These are phyloP conservation scores for Rhizopus stolonifer DNA, from an alignment of 371 early-diverging fungal species.

Conservation along the genomic window DNA sequence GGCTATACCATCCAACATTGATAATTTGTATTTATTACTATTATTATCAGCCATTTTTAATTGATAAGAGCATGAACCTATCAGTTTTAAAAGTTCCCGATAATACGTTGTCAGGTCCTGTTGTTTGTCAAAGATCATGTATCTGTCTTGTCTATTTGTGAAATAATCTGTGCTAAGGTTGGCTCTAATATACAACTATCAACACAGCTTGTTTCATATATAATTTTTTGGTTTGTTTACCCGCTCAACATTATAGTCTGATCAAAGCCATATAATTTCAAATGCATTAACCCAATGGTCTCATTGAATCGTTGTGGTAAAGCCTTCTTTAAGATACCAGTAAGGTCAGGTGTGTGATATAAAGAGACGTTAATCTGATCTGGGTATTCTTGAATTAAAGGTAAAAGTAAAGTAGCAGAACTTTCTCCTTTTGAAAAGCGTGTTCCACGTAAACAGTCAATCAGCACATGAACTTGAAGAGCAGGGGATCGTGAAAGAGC, in stretches of 20 bases:
- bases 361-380: conserved; percentile 67
- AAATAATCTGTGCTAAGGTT: conserved; percentile 95
- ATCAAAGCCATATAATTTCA: conserved; percentile 92
- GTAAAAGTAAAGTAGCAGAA: conserved; percentile 68
- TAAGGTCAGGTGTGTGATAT: conserved; percentile 87
- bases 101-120: conserved; percentile 69
- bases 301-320: conserved; percentile 91
- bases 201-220: not conserved
- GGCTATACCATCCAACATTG: conserved; percentile 32
- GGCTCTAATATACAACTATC: conserved; percentile 59
- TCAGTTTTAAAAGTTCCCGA: conserved; percentile 56
- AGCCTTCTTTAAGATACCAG: conserved; percentile 64
- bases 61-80: conserved; percentile 70
- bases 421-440: conserved; percentile 62
- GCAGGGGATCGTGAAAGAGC: conserved; percentile 54
- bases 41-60: conserved; percentile 26
- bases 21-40: conserved; percentile 22
- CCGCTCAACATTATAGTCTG: conserved; percentile 87
- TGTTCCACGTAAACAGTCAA: conserved; percentile 90
- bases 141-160: conserved; percentile 93
- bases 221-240: conserved; percentile 35
- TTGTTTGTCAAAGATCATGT: conserved; percentile 66
- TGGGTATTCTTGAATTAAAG: conserved; percentile 68
- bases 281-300: conserved; percentile 90
- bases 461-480: conserved; percentile 69